Evolutionary conservation across 768 basidiomycete genomes (phyloP), one percentile per base, ranked within the genome.

Genomic region (Leccinum obscurum): DNA sequence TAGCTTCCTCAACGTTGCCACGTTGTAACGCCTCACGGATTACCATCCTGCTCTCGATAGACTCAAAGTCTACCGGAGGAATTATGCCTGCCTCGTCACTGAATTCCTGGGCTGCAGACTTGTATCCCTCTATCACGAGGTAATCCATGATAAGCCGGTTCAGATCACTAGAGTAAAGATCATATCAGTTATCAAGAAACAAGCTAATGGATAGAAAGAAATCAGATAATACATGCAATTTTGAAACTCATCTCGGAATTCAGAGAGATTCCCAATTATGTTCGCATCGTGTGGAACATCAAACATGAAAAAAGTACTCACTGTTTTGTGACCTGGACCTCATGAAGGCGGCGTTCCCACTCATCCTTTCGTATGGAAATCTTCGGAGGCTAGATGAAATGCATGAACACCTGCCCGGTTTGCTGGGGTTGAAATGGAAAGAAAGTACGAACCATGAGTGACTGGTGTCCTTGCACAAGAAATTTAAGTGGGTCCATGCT

Each of bases 261-360:
- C 94, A 89, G 96, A 95, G 96, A 98, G 96, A 98, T 98, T 99
- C 96, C 96, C 95, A 98, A 81, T 88, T 74, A 71, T 79, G 75
- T 83, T 78, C 75, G 90, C 88, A 90, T 90, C 88, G 73, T 77
- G 56, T 54, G 49, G 54, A 62, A 60, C 65, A 55, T 58, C 60
- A 67, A 63, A 46, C 14, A 56, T 24, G 55, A 39, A 52, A 57
- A 57, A 15, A 26, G 54, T 52, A 89, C 94, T 88, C 84, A 98
- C 95, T 86, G 77, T 81, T 96, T 96, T 32, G 90, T 83, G 48
- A 95, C 85, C 60, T 85, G 84, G 9, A 94, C 93, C 61, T 91
- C 89, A 68, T 89, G 85, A 41, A 97, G 80, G 22, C 89, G 86
- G 30, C 82, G 81, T 62, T 93, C 88, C 95, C 95, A 96, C 73